Evolutionary conservation across 208 protist species (phyloP).

Genomic region (Crithidia expoeki): DNA sequence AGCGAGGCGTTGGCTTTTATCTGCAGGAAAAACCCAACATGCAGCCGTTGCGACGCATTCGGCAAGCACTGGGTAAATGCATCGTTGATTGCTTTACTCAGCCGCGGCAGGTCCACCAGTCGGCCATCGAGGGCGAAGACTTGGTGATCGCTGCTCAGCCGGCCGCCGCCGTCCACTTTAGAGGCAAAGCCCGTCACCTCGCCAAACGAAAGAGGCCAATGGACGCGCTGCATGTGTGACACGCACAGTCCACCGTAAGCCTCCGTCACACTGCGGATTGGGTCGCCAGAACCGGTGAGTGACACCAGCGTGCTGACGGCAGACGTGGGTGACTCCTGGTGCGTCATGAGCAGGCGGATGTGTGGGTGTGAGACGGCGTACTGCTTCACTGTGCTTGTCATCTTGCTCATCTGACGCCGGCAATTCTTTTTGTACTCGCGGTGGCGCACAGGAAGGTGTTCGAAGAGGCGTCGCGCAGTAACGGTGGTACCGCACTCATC

Average conservation of each 20-base stretch:
- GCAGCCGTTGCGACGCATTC: slow-evolving; percentile 67
- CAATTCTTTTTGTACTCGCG: slow-evolving; percentile 86
- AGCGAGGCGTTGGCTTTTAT: slow-evolving; percentile 37
- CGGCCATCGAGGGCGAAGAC: slow-evolving; percentile 81
- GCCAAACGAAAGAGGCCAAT: slow-evolving; percentile 65
- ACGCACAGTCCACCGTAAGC: slow-evolving; percentile 81
- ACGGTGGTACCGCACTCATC: slow-evolving; percentile 82
- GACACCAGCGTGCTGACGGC: slow-evolving; percentile 69
- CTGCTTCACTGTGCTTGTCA: slow-evolving; percentile 71
- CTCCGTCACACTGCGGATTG: slow-evolving; percentile 68
- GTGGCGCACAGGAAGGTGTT: slow-evolving; percentile 87
- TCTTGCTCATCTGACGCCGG: slow-evolving; percentile 64
- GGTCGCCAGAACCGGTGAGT: slow-evolving; percentile 67
- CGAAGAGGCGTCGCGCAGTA: slow-evolving; percentile 76
- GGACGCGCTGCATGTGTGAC: slow-evolving; percentile 53
- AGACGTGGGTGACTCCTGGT: slow-evolving; percentile 49
- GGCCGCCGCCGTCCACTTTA: slow-evolving; percentile 50
- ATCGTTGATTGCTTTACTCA: slow-evolving; percentile 75
- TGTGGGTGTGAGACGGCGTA: slow-evolving; percentile 87
- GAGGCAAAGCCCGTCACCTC: slow-evolving; percentile 71
- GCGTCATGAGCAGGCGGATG: slow-evolving; percentile 65
- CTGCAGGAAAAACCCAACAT: slow-evolving; percentile 77
- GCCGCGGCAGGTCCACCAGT: slow-evolving; percentile 77
- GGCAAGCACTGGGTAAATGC: slow-evolving; percentile 76
- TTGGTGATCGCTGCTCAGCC: slow-evolving; percentile 68